A percentile compares a stretch with the other conserved stretches of the same genome.
Evolutionary conservation across 1,284 basidiomycete genomes (phyloP).

Genomic region (Rhodofomes roseus): DNA sequence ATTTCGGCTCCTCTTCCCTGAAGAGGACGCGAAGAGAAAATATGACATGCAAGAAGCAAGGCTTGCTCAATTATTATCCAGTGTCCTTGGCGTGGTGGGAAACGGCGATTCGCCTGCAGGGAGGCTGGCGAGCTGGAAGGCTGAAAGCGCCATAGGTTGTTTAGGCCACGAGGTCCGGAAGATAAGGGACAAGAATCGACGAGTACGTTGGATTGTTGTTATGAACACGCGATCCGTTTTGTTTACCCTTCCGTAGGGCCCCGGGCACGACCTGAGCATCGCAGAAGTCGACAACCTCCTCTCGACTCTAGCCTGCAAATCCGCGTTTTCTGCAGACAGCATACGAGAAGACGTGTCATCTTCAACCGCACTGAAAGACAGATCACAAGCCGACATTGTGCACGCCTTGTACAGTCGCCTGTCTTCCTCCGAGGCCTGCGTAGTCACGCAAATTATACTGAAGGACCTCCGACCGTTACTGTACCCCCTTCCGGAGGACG

Average conservation of each 20-base stretch:
- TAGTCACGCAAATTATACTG: slow-evolving; percentile 80
- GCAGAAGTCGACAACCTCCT: slow-evolving; percentile 60
- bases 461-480: slow-evolving; percentile 78
- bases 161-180: slow-evolving; percentile 63
- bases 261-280: slow-evolving; percentile 31
- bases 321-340: slow-evolving; percentile 51
- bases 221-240: neutral
- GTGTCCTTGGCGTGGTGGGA: slow-evolving; percentile 43
- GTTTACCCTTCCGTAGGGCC: neutral
- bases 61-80: slow-evolving; percentile 53
- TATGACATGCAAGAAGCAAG: slow-evolving; percentile 72
- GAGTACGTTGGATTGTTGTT: slow-evolving; percentile 24
- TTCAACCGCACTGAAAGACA: slow-evolving; percentile 16
- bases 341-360: slow-evolving; percentile 27
- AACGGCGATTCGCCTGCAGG: slow-evolving; percentile 23
- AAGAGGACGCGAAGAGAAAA: slow-evolving; percentile 66
- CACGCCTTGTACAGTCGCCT: slow-evolving; percentile 50
- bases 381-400: slow-evolving; percentile 41
- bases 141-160: slow-evolving; percentile 51
- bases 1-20: slow-evolving; percentile 79
- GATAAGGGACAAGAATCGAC: slow-evolving; percentile 34
- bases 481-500: slow-evolving; percentile 52
- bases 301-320: slow-evolving; percentile 69
- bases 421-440: slow-evolving; percentile 55
- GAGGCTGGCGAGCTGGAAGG: slow-evolving; percentile 48